phyloP scores from a whole-genome alignment of 306 rosid genomes.

The Hippophae gyantsensis region DNA sequence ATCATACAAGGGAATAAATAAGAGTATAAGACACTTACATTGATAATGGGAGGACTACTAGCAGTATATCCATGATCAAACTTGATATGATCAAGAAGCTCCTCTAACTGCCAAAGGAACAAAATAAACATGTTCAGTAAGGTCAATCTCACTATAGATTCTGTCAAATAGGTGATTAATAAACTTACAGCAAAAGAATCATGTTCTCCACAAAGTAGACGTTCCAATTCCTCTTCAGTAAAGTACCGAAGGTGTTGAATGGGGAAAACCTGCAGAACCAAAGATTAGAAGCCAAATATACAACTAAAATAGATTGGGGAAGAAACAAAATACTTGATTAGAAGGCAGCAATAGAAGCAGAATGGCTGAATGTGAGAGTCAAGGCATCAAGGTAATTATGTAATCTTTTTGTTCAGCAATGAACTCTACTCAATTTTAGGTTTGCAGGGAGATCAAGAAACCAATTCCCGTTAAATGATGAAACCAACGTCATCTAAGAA shows the following conservation, averaged over 20 bases:
- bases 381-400: too few relatives aligned
- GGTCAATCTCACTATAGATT: slow-evolving; percentile 2
- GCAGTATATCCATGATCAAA: slow-evolving; percentile 97
- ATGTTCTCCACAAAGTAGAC: slow-evolving; percentile 73
- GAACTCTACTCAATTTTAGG: too few relatives aligned
- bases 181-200: slow-evolving; percentile 82
- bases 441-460: too few relatives aligned
- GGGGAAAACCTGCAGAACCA: slow-evolving; percentile 60
- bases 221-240: slow-evolving; percentile 80
- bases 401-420: too few relatives aligned
- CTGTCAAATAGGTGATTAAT: slow-evolving; percentile 7
- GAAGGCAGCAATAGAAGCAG: too few relatives aligned
- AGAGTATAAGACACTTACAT: slow-evolving; percentile 37
- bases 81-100: slow-evolving; percentile 79
- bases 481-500: too few relatives aligned
- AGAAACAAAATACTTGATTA: too few relatives aligned
- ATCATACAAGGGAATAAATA: background rate
- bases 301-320: too few relatives aligned
- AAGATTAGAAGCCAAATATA: background rate
- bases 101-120: slow-evolving; percentile 44
- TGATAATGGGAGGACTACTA: slow-evolving; percentile 79
- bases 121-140: slow-evolving; percentile 3
- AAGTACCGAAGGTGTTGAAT: slow-evolving; percentile 64
- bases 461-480: too few relatives aligned
- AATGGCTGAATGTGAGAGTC: too few relatives aligned